A percentile compares a stretch with the other conserved stretches of the same genome.
Conservation (phyloP, 2,329 filamentous ascomycete genomes). For the Knoxdaviesia capensis region DNA sequence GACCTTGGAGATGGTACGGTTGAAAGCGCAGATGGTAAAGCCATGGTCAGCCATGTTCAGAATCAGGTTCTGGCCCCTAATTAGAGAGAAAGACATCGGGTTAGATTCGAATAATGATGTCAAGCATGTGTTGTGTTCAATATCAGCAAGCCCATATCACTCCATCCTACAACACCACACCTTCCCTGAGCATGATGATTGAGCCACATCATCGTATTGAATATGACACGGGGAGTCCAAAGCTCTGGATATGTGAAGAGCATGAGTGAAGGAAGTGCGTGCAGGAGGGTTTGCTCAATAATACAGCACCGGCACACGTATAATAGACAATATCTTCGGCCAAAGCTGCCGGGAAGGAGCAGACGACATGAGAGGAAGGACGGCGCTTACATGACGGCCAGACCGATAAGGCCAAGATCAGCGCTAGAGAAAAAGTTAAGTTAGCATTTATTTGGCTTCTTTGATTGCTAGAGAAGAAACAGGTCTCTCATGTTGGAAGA, state of each 20-base stretch:
- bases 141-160: not conserved
- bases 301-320: too few relatives aligned
- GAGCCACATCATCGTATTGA: too few relatives aligned
- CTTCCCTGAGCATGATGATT: too few relatives aligned
- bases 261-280: too few relatives aligned
- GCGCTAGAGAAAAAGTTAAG: slow-evolving; percentile 34
- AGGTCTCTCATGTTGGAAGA: too few relatives aligned
- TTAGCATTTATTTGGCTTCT: slow-evolving; percentile 26
- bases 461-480: slow-evolving; percentile 1
- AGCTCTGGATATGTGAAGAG: too few relatives aligned
- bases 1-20: slow-evolving; percentile 97
- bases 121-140: not conserved
- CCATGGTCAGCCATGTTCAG: slow-evolving; percentile 78
- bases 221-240: too few relatives aligned
- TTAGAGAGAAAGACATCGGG: slow-evolving; percentile 3
- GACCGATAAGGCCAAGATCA: slow-evolving; percentile 83
- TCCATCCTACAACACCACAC: not conserved
- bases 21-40: slow-evolving; percentile 96
- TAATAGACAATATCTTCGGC: too few relatives aligned
- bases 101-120: slow-evolving; percentile 1
- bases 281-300: too few relatives aligned
- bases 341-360: not conserved
- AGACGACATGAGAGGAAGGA: not conserved
- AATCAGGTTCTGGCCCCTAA: slow-evolving; percentile 65
- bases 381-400: slow-evolving; percentile 61